Evolutionary conservation across 352 stramenopile genomes (phyloP).

Genomic region (Pythium aphanidermatum): DNA sequence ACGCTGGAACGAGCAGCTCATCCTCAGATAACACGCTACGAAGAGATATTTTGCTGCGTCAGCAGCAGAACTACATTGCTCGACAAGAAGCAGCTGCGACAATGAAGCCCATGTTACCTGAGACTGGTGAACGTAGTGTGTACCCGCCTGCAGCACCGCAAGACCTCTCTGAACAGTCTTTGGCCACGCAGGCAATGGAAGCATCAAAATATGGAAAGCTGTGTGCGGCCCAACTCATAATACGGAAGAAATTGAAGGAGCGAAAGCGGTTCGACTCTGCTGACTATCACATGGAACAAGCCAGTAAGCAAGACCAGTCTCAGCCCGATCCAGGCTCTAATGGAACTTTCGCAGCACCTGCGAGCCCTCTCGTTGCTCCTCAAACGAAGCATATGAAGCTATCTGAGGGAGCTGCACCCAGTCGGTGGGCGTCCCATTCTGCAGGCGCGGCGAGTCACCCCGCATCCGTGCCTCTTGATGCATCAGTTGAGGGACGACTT

Average conservation of each 20-base stretch:
- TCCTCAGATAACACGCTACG: constrained; percentile 9
- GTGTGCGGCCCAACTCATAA: constrained; percentile 60
- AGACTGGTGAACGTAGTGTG: not conserved
- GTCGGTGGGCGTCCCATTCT: constrained; percentile 17
- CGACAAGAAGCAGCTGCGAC: not conserved
- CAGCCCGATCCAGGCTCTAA: not conserved
- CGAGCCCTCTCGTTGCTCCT: constrained; percentile 16
- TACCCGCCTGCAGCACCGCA: not conserved
- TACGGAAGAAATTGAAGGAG: constrained; percentile 75
- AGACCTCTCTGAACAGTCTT: not conserved
- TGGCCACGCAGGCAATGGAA: not conserved
- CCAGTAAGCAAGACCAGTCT: constrained; percentile 20
- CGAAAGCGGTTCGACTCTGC: constrained; percentile 80
- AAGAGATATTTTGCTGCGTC: constrained; percentile 8
- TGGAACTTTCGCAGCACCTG: not conserved
- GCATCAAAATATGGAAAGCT: constrained; percentile 56
- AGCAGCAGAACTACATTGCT: constrained; percentile 16
- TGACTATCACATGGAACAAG: constrained; percentile 66
- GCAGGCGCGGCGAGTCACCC: constrained; percentile 2
- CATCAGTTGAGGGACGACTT: constrained; percentile 27
- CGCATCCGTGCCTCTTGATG: too few species aligned
- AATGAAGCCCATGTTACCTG: not conserved
- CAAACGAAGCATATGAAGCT: constrained; percentile 70
- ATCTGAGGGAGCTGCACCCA: constrained; percentile 24
- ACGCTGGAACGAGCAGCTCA: not conserved